A percentile compares a stretch with the other conserved stretches of the same genome.
phyloP scores from a whole-genome alignment of 257 asterid species.

The Eucommia ulmoides region DNA sequence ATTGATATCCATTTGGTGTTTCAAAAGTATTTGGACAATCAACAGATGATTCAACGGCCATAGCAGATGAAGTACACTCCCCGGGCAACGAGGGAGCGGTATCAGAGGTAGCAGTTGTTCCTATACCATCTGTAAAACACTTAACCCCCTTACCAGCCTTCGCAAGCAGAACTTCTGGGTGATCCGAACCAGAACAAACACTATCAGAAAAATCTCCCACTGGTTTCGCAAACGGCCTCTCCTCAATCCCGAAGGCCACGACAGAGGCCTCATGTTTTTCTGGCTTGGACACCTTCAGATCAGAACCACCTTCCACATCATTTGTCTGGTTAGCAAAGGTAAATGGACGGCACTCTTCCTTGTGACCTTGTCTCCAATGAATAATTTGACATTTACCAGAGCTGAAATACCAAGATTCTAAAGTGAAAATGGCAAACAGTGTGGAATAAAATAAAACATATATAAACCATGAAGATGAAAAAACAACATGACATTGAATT shows the following conservation, averaged over 20 bases:
- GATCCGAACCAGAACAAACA: conserved; percentile 14
- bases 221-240: conserved; percentile 13
- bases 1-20: conserved; percentile 12
- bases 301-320: conserved; percentile 13
- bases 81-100: conserved; percentile 13
- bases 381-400: conserved; percentile 66
- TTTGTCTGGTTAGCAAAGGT: conserved; percentile 11
- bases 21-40: conserved; percentile 16
- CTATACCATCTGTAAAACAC: conserved; percentile 12
- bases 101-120: conserved; percentile 12
- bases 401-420: conserved; percentile 23
- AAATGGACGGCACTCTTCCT: conserved; percentile 11
- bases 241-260: conserved; percentile 20
- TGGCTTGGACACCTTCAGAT: conserved; percentile 18
- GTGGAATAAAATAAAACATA: background rate
- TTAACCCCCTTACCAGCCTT: conserved; percentile 14
- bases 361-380: conserved; percentile 92
- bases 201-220: conserved; percentile 17
- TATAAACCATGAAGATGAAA: no score
- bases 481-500: no score
- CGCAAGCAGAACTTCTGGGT: conserved; percentile 11
- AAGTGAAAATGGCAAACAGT: background rate
- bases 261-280: conserved; percentile 19
- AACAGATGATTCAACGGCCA: conserved; percentile 14
- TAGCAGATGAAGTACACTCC: conserved; percentile 19